Conservation (phyloP, 2,329 filamentous ascomycete species). For the Colletotrichum sp. region DNA sequence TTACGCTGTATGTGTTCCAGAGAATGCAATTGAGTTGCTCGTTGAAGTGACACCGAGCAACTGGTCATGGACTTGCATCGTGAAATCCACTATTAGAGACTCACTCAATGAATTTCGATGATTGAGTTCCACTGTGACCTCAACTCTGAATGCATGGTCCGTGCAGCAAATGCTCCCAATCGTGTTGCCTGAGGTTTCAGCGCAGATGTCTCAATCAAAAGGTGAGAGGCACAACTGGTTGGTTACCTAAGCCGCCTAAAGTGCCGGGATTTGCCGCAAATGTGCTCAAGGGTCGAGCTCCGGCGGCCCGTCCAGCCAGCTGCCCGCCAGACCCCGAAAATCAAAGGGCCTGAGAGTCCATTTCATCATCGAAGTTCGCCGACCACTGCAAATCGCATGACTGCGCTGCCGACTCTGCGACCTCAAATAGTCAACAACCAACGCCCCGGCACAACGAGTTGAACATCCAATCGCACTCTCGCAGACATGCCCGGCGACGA, state of each 20-base stretch:
- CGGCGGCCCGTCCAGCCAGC: neutral
- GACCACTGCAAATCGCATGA: conserved; percentile 1
- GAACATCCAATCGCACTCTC: neutral
- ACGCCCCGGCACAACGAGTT: neutral
- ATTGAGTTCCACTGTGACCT: neutral
- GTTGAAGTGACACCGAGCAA: neutral
- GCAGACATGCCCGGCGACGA: conserved; percentile 23
- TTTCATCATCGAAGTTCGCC: conserved; percentile 21
- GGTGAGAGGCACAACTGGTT: fast-evolving
- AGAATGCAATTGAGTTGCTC: neutral
- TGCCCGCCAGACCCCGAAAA: conserved; percentile 3
- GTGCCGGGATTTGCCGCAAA: conserved; percentile 14
- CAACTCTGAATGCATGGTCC: neutral
- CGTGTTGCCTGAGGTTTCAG: neutral
- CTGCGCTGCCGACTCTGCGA: neutral
- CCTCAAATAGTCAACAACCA: neutral
- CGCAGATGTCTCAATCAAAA: neutral
- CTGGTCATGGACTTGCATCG: neutral
- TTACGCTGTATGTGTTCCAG: fast-evolving
- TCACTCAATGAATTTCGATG: neutral
- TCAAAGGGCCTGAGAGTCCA: conserved; percentile 10
- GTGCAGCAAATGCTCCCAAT: neutral
- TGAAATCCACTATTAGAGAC: neutral
- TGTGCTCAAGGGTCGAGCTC: conserved; percentile 10
- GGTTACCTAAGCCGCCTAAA: neutral